Base-by-base conservation (phyloP, 208 protist genomes). In the Acanthamoeba sp. region DNA sequence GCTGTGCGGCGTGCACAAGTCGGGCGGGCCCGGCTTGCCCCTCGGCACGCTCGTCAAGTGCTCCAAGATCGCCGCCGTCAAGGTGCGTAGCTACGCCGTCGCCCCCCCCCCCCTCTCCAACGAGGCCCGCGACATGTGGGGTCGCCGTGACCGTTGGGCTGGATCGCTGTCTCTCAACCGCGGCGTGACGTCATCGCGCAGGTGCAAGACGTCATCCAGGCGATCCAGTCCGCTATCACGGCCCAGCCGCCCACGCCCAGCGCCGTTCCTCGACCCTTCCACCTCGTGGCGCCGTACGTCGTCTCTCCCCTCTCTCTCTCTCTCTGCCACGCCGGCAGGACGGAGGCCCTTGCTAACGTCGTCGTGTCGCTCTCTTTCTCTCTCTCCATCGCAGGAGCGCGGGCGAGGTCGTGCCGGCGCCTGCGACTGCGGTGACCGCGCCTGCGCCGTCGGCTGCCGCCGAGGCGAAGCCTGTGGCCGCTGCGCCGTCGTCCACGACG, bases 1-100 rank as follows among this genome's bases (percentile, higher is more conserved):
- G 59, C 73, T 98, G 27, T 98, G 97, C 94, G 91, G 82, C 52
- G 80, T 97, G 27, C 95, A 96, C 76, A 98, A 98, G 80, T 36
- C 55, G 32, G 96, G 97, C 38, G 96, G 96, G 9, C 66, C 88
- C 2, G 59, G 95, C 32, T 64, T 97, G 22, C 36, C 32, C 2
- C 84, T 96, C 1, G 45, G 95, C 24, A 94, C 95, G 52, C 62
- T 97, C n/a, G 38, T 96, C 14, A 91, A 94, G 38, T 97, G 96
- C 71, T 85, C 88, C 14, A 95, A 96, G 64, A 96, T 97, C 1
- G 95, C 96, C 10, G 64, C 89, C 1, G 93, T 96, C 0, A 97
- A 97, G 89, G 96, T 95, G 24, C n/a, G n/a, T n/a, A n/a, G n/a
- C n/a, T n/a, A n/a, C n/a, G n/a, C n/a, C n/a, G n/a, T n/a, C n/a